Percentiles rank a stretch among this genome's conserved stretches.
Evolutionary conservation across 2,329 filamentous ascomycete species (phyloP).

Genomic region (Sphaerostilbella broomeana): DNA sequence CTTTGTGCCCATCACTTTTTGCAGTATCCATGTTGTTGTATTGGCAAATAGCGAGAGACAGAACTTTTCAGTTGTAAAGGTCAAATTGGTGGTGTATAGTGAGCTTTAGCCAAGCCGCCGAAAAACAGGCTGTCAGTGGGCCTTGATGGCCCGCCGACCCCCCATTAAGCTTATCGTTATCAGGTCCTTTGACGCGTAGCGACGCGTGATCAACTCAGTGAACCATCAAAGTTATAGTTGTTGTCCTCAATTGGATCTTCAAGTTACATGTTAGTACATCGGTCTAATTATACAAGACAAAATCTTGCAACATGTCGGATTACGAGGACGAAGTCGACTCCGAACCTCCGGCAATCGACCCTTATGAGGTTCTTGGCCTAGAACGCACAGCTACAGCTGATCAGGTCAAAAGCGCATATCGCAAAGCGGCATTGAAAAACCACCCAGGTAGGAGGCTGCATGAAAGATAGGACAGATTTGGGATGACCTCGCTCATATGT

Average conservation of each 20-base stretch:
- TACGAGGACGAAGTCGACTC: constrained; percentile 47
- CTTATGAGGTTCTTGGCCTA: constrained; percentile 74
- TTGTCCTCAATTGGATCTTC: constrained; percentile 7
- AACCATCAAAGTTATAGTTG: constrained; percentile 3
- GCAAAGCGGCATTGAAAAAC: constrained; percentile 78
- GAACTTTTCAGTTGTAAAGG: neutral
- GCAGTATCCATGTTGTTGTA: constrained; percentile 19
- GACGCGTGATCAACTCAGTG: constrained; percentile 14
- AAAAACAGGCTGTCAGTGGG: constrained; percentile 7
- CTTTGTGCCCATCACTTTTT: constrained; percentile 36
- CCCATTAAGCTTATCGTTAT: constrained; percentile 12
- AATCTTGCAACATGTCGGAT: constrained; percentile 34
- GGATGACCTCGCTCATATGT: constrained; percentile 15
- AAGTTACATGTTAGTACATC: no score
- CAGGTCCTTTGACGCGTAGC: constrained; percentile 11
- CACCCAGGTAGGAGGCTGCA: constrained; percentile 66
- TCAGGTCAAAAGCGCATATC: constrained; percentile 85
- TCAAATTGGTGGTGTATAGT: neutral
- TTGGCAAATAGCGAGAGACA: neutral
- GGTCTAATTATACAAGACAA: constrained; percentile 7
- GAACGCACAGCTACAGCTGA: constrained; percentile 64
- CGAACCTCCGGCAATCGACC: constrained; percentile 59
- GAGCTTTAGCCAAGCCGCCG: constrained; percentile 1
- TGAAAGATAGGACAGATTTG: neutral
- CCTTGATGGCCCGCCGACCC: constrained; percentile 3